These are phyloP conservation scores for Arabidopsis lyrata DNA, from an alignment of 441 rosid species.

Conservation along the genomic window DNA sequence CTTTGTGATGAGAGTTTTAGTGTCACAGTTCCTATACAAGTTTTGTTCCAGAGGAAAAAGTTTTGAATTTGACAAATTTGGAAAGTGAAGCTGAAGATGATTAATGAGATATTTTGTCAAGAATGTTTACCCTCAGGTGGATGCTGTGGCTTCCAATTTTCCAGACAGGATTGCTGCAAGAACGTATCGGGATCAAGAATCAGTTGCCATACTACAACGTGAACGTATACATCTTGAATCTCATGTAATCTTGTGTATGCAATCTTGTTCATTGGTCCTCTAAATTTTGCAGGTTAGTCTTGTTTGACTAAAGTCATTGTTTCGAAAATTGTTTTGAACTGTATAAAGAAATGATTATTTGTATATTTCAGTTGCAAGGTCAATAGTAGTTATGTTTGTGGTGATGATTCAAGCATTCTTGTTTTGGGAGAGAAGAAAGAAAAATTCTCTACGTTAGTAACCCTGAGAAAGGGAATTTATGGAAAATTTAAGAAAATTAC, in stretches of 20 bases:
- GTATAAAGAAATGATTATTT: neutral
- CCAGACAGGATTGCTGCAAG: conserved; percentile 17
- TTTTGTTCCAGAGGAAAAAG: conserved; percentile 12
- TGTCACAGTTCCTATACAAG: conserved; percentile 24
- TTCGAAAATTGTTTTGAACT: neutral
- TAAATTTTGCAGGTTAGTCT: conserved; percentile 12
- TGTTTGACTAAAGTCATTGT: neutral
- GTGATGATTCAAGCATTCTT: neutral
- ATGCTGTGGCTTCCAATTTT: conserved; percentile 43
- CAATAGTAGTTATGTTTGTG: neutral
- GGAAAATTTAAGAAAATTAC: no score
- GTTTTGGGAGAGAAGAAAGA: conserved; percentile 4
- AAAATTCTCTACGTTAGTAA: no score
- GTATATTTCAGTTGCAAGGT: conserved; percentile 6
- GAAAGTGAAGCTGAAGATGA: conserved; percentile 25
- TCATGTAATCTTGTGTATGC: neutral
- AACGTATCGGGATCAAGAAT: conserved; percentile 24
- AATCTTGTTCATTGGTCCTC: neutral
- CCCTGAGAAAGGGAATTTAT: no score
- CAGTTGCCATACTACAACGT: neutral
- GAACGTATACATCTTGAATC: neutral
- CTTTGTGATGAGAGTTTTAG: neutral
- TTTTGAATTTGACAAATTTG: neutral
- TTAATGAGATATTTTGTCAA: neutral
- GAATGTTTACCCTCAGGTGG: conserved; percentile 44